Evolutionary conservation across 306 rosid genomes (phyloP).

Genomic region (Calophaca sinica): DNA sequence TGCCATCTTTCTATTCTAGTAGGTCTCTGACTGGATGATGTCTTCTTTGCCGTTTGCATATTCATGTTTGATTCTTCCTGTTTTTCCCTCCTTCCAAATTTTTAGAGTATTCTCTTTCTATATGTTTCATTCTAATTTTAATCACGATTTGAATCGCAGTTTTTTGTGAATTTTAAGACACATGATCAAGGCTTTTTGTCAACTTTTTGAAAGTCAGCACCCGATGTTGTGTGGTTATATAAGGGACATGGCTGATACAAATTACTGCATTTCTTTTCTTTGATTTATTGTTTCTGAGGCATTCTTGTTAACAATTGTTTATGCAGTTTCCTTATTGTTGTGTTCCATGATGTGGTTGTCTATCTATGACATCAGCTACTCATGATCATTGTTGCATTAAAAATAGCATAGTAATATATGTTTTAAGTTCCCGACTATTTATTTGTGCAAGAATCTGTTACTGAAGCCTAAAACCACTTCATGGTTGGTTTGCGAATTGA

Average conservation of each 20-base stretch:
- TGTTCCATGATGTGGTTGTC: slow-evolving; percentile 5
- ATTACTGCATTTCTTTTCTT: background rate
- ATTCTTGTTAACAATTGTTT: background rate
- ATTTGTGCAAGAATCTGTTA: background rate
- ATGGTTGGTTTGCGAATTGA: slow-evolving; percentile 1
- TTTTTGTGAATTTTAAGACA: slow-evolving; percentile 32
- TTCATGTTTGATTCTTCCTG: slow-evolving; percentile 19
- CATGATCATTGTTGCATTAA: background rate
- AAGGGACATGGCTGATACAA: slow-evolving; percentile 17
- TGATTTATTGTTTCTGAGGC: background rate
- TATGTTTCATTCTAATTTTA: slow-evolving; percentile 25
- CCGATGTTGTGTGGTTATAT: slow-evolving; percentile 7
- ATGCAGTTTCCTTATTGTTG: slow-evolving; percentile 17
- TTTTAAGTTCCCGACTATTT: background rate
- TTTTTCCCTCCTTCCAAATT: background rate
- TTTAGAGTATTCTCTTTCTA: background rate
- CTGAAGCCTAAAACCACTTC: slow-evolving; percentile 3
- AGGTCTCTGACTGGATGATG: slow-evolving; percentile 4
- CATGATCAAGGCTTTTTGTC: slow-evolving; percentile 3
- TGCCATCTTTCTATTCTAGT: slow-evolving; percentile 8
- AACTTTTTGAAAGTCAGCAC: slow-evolving; percentile 4
- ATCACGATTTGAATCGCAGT: slow-evolving; percentile 14
- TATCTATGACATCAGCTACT: background rate
- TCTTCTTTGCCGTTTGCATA: slow-evolving; percentile 19
- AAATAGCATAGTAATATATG: background rate